A percentile compares a stretch with the other conserved stretches of the same genome.
Conservation (phyloP, 208 protist species). For the Strigomonas galati region DNA sequence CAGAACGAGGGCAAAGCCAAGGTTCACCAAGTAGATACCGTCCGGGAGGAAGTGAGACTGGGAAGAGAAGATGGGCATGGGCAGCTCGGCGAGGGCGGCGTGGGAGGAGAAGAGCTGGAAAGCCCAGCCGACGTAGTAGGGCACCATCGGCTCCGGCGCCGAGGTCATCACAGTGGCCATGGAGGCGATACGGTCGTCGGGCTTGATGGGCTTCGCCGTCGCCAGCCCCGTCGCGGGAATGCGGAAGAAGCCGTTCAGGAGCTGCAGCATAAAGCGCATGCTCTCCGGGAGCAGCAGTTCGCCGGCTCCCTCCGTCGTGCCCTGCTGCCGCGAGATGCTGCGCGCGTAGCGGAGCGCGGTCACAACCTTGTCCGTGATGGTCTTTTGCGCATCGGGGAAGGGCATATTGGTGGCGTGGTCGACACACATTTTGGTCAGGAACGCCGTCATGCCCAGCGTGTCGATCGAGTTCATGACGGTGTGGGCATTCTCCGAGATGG, state of each 20-base stretch:
- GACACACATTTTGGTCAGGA: constrained; percentile 72
- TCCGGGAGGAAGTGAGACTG: constrained; percentile 51
- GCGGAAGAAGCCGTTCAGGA: constrained; percentile 78
- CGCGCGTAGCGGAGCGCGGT: constrained; percentile 39
- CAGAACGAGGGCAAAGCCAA: constrained; percentile 55
- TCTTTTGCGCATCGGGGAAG: constrained; percentile 60
- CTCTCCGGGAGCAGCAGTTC: constrained; percentile 65
- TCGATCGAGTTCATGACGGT: constrained; percentile 72
- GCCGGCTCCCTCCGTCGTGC: constrained; percentile 27
- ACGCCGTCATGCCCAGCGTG: constrained; percentile 58
- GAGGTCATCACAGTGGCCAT: constrained; percentile 76
- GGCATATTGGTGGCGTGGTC: constrained; percentile 50
- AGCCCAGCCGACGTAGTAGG: constrained; percentile 69
- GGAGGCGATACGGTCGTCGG: constrained; percentile 62
- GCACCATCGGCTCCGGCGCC: constrained; percentile 54
- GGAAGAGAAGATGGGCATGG: constrained; percentile 52
- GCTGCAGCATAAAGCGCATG: constrained; percentile 75
- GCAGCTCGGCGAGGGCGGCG: constrained; percentile 44
- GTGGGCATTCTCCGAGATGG: constrained; percentile 34
- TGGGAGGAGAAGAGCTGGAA: constrained; percentile 65
- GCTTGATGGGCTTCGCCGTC: constrained; percentile 39
- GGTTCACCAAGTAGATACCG: constrained; percentile 62
- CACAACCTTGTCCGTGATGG: constrained; percentile 48
- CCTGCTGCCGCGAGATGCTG: constrained; percentile 46
- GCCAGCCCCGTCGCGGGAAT: constrained; percentile 45